phyloP scores from a whole-genome alignment of 441 rosid genomes.

The Croton setiger region DNA sequence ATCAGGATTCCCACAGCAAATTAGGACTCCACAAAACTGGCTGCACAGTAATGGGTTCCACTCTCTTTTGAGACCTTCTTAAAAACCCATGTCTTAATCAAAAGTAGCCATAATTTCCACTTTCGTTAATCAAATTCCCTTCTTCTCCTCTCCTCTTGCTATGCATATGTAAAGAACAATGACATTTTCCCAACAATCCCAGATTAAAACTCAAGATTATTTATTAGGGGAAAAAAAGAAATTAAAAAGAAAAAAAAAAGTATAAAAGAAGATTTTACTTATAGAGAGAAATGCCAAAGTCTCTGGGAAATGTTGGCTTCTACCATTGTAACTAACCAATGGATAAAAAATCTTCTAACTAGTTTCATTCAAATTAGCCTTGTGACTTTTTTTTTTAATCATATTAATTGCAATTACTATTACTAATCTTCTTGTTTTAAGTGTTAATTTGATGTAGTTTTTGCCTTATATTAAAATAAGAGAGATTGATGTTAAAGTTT shows the following conservation, averaged over 20 bases:
- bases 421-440: too few relatives aligned
- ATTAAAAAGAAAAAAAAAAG: background rate
- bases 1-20: slow-evolving; percentile 98
- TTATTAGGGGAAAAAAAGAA: background rate
- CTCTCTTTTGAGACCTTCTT: slow-evolving; percentile 58
- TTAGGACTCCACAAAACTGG: slow-evolving; percentile 64
- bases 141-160: background rate
- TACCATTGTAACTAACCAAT: slow-evolving; percentile 35
- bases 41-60: slow-evolving; percentile 77
- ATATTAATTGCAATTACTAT: background rate
- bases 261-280: background rate
- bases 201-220: background rate
- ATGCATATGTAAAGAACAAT: slow-evolving; percentile 17
- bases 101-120: slow-evolving; percentile 19
- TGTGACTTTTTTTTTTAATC: slow-evolving; percentile 5
- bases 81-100: slow-evolving; percentile 15
- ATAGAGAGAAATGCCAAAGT: background rate
- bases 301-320: slow-evolving; percentile 20
- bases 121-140: background rate
- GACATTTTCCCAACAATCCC: background rate
- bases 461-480: too few relatives aligned
- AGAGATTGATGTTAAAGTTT: too few relatives aligned
- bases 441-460: too few relatives aligned
- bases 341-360: slow-evolving; percentile 23
- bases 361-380: slow-evolving; percentile 15